phyloP scores from a whole-genome alignment of 169 alveolate species.

The Cryptosporidium andersoni region DNA sequence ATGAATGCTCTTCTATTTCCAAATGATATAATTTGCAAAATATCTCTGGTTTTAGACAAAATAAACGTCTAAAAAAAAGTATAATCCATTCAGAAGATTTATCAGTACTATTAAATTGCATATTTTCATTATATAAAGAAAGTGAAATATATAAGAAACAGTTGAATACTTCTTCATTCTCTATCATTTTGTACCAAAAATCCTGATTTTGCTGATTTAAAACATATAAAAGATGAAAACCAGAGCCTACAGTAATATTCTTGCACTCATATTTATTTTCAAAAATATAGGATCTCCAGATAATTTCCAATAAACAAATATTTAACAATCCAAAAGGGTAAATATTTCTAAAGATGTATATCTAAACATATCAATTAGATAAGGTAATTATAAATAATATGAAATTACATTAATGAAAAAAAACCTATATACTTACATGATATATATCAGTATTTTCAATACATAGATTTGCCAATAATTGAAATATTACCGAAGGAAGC shows the following conservation, averaged over 20 bases:
- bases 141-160: conserved; percentile 32
- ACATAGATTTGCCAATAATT: conserved; percentile 30
- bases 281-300: not conserved
- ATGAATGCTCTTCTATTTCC: conserved; percentile 9
- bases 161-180: conserved; percentile 27
- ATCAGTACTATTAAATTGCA: not conserved
- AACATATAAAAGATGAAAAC: conserved; percentile 31
- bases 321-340: conserved; percentile 53
- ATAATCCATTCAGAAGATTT: conserved; percentile 54
- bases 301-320: conserved; percentile 33
- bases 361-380: conserved; percentile 2
- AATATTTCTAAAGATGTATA: conserved; percentile 3
- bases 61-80: conserved; percentile 24
- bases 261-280: not conserved
- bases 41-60: conserved; percentile 4
- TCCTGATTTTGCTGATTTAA: conserved; percentile 24
- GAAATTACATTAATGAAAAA: not conserved
- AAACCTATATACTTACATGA: conserved; percentile 17
- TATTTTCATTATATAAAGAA: conserved; percentile 12
- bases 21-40: conserved; percentile 28
- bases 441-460: conserved; percentile 1
- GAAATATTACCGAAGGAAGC: conserved; percentile 18
- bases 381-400: not conserved
- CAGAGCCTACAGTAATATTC: conserved; percentile 14
- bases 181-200: not conserved